Base-by-base conservation (phyloP, 441 rosid species). In the Cnidoscolus chayamansa region DNA sequence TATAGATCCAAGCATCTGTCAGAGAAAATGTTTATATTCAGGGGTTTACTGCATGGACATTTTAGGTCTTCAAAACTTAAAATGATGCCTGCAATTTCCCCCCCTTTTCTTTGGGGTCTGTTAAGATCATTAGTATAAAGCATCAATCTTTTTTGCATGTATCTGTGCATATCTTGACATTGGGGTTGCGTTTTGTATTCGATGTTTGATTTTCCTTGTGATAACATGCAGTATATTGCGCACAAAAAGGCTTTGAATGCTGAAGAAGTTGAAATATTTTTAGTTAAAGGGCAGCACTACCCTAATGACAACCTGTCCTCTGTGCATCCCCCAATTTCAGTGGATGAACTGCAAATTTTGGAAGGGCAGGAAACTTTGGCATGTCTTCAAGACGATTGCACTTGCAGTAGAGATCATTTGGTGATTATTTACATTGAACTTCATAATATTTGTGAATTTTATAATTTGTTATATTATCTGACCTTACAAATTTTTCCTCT, bases 341-440 rank as follows among this genome's bases (percentile, higher is more conserved):
- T 59, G 56, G 89, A 84, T 59, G 81, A 80, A 78, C 79, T 86
- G 78, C 85, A 83, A 75, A 76, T 74, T 81, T 73, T 88, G 60
- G 72, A 79, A 55, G 82, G 72, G 51, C 87, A 86, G 51, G 92
- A 86, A 53, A 86, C 87, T 59, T 70, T 89, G 68, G 80, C 81
- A 30, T 84, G 73, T 37, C 71, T 88, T 71, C 55, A 70, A 62
- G 76, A 79, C 1, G 85, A 86, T 74, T 69, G 70, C 57, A 75
- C 80, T 58, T 51, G 74, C 68, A 66, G 54, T 17, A 79, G 75
- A 65, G 87, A 80, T 32, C 66, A 57, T 53, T 50, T 84, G 86
- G 89, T 86, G 72, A 79, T 81, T 48, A 31, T 32, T 68, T 77
- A 75, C 82, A 75, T 89, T 76, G 79, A 60, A 85, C 87, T 40